Evolutionary conservation across 2,329 filamentous ascomycete genomes (phyloP), one percentile per base, ranked within the genome.

Genomic region (Alternaria hordeiaustralica): DNA sequence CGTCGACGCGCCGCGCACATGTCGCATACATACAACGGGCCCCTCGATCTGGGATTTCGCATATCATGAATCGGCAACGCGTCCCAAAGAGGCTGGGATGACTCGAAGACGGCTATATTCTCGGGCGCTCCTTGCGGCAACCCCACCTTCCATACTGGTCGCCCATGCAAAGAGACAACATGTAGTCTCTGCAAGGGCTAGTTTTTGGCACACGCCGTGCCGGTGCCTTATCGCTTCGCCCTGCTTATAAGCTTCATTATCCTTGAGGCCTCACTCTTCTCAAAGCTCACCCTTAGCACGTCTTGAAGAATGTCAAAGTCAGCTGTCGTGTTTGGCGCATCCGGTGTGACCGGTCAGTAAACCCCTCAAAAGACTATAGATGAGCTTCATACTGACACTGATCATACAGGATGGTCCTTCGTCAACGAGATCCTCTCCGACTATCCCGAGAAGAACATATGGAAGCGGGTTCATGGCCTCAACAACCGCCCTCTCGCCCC

Each of bases 321-420:
- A 44, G 81, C 81, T 3, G 75, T 83, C 9, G 76, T 83, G 18
- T 82, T 82, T 50, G 82, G 82, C 30, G 78, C 78, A 47, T 80
- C 79, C 10, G 81, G 82, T 9, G 80, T 84, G 23, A 54, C 60
- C 33, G 58, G 58, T 50, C 23, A 43, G 58, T 57, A 13, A 33
- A 44, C 13, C 49, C 18, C 30, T 8, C 21, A 12, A 15, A 43
- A 25, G 6, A 15, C 4, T n/a, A 6, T 44, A n/a, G 7, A 18
- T 28, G 30, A 23, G 36, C 30, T 5, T 25, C 7, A 50, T 4
- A 21, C 58, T 57, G 44, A 61, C 6, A 20, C 6, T 6, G 6
- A 25, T 25, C 10, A 23, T 41, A 78, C 75, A 51, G 82, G 81
- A 46, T 84, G 81, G 82, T 78, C 81, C 7, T 75, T 82, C 36